Evolutionary conservation across 257 asterid genomes (phyloP), one percentile per base, ranked within the genome.

Genomic region (Solanum arcanum): DNA sequence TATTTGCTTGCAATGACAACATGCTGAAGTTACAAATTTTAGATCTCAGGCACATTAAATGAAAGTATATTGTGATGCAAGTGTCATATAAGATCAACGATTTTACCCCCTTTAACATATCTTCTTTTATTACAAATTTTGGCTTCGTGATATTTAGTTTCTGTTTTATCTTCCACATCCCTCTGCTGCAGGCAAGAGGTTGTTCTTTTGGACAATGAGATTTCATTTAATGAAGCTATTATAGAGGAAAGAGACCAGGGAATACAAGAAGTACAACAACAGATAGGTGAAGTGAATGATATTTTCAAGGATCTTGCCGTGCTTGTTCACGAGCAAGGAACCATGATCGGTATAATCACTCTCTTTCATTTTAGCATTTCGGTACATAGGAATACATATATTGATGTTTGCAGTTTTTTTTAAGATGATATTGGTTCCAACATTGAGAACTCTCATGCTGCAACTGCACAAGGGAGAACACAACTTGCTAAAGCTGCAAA

Each of bases 241-340:
- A 94, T 97, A 89, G 98, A 97, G 92, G 99, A 97, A 91, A 91
- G 98, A 60, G 98, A 95, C 12, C 99, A 92, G 85, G 99, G 99
- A 6, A 94, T 97, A 90, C 93, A 97, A 80, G 98, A 97, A 91
- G 96, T 97, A 72, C 98, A 95, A 73, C 97, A 97, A 75, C 98
- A 95, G 91, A 97, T 97, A 82, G 98, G 98, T 46, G 98, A 97
- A 94, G 99, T 97, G 77, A 95, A 94, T 88, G 98, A 94, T 90
- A 95, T 95, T 83, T 95, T 97, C 94, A 97, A 95, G 91, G 99
- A 95, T 91, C 95, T 97, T 21, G 98, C 98, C 0, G 98, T 97
- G 49, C 90, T 95, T 75, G 98, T 97, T 89, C 98, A 95, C 16
- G 99, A 95, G 83, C 99, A 97, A 93, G 98, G 99, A 90, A 89